These are phyloP conservation scores for Lobosporangium transversale DNA, from an alignment of 192 early-diverging fungal genomes.

Conservation along the genomic window DNA sequence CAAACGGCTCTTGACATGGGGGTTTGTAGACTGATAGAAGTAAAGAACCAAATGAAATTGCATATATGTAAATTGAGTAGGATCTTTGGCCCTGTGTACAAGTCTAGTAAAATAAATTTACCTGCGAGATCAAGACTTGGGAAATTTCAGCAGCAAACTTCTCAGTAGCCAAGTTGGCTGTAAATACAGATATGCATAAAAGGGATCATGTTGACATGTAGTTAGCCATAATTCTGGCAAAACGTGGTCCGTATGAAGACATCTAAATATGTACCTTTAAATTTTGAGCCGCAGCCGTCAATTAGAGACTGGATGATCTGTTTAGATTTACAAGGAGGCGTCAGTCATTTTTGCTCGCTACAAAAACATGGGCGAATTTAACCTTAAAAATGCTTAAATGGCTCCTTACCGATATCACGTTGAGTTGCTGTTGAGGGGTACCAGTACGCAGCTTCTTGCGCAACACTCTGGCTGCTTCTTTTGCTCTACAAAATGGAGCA, in stretches of 20 bases:
- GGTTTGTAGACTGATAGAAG: neutral
- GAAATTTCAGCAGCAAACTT: no score
- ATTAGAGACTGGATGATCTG: conserved; percentile 12
- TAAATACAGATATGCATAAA: no score
- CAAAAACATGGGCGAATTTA: no score
- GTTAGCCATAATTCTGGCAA: no score
- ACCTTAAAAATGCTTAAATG: neutral
- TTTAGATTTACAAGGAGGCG: no score
- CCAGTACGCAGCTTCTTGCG: conserved; percentile 33
- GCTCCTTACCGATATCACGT: conserved; percentile 25
- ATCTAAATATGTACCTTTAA: conserved; percentile 20
- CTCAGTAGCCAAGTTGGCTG: no score
- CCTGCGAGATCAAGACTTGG: no score
- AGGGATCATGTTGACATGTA: no score
- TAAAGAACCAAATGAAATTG: no score
- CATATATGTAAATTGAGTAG: neutral
- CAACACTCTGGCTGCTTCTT: conserved; percentile 30
- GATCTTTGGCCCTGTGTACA: neutral
- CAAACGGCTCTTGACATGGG: neutral
- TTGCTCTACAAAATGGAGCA: conserved; percentile 26
- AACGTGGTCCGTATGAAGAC: no score
- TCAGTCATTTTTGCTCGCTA: no score
- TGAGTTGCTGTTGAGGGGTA: conserved; percentile 38
- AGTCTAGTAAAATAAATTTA: no score
- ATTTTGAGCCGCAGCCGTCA: conserved; percentile 6